Conservation (phyloP, 2,329 filamentous ascomycete species). For the Pseudogymnoascus sp. region DNA sequence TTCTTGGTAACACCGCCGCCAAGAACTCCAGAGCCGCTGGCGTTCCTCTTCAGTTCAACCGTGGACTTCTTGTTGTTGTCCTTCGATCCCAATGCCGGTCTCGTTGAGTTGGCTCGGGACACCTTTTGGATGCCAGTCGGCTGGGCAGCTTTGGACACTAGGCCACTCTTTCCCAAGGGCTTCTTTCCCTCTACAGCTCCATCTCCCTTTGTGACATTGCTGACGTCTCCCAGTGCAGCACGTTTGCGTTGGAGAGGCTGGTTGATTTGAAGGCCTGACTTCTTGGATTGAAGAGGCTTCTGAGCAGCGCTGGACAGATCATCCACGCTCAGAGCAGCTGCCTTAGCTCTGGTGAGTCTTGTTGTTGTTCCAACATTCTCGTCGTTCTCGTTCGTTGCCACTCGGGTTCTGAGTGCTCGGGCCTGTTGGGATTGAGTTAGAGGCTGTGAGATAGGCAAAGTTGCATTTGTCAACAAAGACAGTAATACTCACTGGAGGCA, state of each 20-base stretch:
- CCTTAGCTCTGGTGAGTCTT: conserved; percentile 88
- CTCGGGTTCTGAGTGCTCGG: conserved; percentile 64
- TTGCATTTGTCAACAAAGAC: conserved; percentile 14
- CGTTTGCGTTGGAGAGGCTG: conserved; percentile 58
- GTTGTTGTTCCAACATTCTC: conserved; percentile 73
- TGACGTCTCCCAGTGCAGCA: conserved; percentile 83
- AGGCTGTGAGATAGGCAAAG: not conserved
- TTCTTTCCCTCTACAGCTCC: conserved; percentile 63
- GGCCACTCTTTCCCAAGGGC: conserved; percentile 50
- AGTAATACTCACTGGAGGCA: conserved; percentile 46
- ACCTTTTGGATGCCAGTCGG: conserved; percentile 74
- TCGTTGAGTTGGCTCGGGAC: conserved; percentile 48
- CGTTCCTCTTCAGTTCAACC: conserved; percentile 60
- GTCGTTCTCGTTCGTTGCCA: conserved; percentile 85
- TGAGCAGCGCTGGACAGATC: conserved; percentile 46
- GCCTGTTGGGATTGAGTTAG: conserved; percentile 27
- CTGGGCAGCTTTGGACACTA: conserved; percentile 73
- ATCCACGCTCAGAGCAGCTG: conserved; percentile 60
- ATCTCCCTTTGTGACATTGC: conserved; percentile 81
- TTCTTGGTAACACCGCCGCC: conserved; percentile 58
- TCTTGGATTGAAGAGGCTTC: conserved; percentile 64
- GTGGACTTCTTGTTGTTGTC: conserved; percentile 53
- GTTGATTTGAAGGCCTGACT: conserved; percentile 41
- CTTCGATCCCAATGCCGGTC: conserved; percentile 57
- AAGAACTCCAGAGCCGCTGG: conserved; percentile 61